Evolutionary conservation across 306 rosid genomes (phyloP).

Genomic region (Castanospermum australe): DNA sequence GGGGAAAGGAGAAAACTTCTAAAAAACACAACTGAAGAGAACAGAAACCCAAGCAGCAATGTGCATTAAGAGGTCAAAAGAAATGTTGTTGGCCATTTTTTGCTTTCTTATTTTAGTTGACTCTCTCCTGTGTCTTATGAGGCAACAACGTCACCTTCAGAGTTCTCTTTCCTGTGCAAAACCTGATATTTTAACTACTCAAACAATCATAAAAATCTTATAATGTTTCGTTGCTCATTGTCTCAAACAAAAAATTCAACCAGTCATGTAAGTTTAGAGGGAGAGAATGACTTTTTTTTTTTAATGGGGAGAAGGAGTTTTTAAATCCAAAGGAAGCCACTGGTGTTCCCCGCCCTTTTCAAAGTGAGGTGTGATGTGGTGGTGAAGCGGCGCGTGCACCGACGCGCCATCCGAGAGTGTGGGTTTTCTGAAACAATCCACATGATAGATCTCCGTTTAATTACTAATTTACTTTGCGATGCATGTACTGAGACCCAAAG

Average conservation of each 20-base stretch:
- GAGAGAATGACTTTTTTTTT: constrained; percentile 16
- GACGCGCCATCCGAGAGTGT: constrained; percentile 33
- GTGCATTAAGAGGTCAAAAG: constrained; percentile 90
- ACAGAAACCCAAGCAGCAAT: constrained; percentile 88
- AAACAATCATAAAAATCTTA: constrained; percentile 22
- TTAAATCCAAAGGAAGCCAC: constrained; percentile 34
- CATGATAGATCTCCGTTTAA: constrained; percentile 37
- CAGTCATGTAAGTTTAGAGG: constrained; percentile 11
- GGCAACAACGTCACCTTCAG: constrained; percentile 36
- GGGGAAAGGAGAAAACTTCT: constrained; percentile 31
- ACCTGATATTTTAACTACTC: constrained; percentile 12
- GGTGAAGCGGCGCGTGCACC: constrained; percentile 19
- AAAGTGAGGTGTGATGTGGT: constrained; percentile 8
- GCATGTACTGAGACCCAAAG: constrained; percentile 17
- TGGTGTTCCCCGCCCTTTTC: constrained; percentile 64
- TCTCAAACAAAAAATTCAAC: neutral
- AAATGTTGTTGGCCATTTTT: constrained; percentile 39
- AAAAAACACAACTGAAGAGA: constrained; percentile 44
- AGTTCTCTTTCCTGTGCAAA: constrained; percentile 31
- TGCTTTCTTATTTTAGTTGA: constrained; percentile 13
- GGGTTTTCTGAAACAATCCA: constrained; percentile 18
- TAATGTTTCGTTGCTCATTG: constrained; percentile 7
- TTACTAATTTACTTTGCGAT: constrained; percentile 33
- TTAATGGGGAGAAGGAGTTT: constrained; percentile 25
- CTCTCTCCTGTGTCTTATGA: constrained; percentile 24